Conservation (phyloP, 805 yeast species). For the Kuraishia piskuri region DNA sequence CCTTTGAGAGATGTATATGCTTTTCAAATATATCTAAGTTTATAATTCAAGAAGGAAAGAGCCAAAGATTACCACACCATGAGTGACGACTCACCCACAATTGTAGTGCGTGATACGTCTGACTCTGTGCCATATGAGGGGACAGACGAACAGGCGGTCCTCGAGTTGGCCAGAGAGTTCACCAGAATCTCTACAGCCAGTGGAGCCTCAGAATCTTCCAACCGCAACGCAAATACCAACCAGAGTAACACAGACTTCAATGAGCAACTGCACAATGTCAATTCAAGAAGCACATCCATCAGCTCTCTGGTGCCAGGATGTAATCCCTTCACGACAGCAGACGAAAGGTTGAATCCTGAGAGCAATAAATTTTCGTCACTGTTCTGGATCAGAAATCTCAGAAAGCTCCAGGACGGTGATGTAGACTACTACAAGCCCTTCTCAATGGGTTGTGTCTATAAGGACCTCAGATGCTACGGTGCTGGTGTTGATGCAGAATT, state of each 20-base stretch:
- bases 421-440: slow-evolving; percentile 53
- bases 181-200: neutral
- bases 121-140: neutral
- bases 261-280: neutral
- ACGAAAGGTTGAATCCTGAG: slow-evolving; percentile 49
- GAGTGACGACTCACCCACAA: neutral
- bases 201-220: neutral
- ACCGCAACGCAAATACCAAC: neutral
- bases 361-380: slow-evolving; percentile 44
- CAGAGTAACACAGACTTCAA: neutral
- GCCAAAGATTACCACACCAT: too few relatives aligned
- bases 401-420: slow-evolving; percentile 40
- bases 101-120: neutral
- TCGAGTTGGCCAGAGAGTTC: neutral
- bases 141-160: neutral
- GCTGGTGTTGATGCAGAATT: slow-evolving; percentile 52
- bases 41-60: too few relatives aligned
- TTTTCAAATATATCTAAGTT: too few relatives aligned
- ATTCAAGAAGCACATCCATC: neutral
- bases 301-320: neutral
- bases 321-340: slow-evolving; percentile 11
- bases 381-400: slow-evolving; percentile 58
- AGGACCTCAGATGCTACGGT: slow-evolving; percentile 55
- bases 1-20: too few relatives aligned
- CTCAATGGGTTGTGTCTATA: slow-evolving; percentile 49